Percentiles rank a stretch among this genome's conserved stretches.
These are phyloP conservation scores for Trametes coccinea DNA, from an alignment of 768 basidiomycete species.

Conservation along the genomic window DNA sequence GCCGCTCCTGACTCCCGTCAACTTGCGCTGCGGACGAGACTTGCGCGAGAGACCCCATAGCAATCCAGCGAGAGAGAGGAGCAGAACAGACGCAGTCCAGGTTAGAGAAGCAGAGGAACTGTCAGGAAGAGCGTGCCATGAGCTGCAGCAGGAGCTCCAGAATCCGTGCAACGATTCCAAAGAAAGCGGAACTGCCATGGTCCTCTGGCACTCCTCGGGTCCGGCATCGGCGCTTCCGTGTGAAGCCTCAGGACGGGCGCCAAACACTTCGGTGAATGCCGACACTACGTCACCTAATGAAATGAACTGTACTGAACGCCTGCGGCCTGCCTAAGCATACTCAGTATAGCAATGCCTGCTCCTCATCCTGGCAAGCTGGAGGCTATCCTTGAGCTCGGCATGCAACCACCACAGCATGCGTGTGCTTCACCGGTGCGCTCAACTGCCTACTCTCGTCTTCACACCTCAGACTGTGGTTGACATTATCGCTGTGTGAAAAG, in stretches of 20 bases:
- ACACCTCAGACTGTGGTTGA: too few species aligned
- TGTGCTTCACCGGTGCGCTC: too few species aligned
- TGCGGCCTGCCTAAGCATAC: neutral
- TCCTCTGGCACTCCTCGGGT: neutral
- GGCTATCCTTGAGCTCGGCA: too few species aligned
- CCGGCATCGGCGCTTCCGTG: neutral
- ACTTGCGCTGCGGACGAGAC: neutral
- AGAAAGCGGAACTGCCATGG: neutral
- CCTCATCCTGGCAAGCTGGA: too few species aligned
- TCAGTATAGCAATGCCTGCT: too few species aligned
- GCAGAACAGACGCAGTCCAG: slow-evolving; percentile 14
- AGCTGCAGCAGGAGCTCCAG: too few species aligned
- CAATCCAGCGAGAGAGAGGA: slow-evolving; percentile 4
- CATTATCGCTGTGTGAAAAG: too few species aligned
- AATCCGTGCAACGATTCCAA: too few species aligned
- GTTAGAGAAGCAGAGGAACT: neutral
- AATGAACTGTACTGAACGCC: neutral
- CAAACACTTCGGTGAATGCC: neutral
- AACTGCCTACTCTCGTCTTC: too few species aligned
- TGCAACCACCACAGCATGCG: too few species aligned
- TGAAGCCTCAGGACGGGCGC: neutral
- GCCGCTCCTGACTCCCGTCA: neutral
- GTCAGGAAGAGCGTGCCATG: too few species aligned
- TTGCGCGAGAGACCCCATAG: slow-evolving; percentile 6
- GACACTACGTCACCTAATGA: neutral